These are phyloP conservation scores for Pythium monospermum DNA, from an alignment of 352 stramenopile species.

Conservation along the genomic window DNA sequence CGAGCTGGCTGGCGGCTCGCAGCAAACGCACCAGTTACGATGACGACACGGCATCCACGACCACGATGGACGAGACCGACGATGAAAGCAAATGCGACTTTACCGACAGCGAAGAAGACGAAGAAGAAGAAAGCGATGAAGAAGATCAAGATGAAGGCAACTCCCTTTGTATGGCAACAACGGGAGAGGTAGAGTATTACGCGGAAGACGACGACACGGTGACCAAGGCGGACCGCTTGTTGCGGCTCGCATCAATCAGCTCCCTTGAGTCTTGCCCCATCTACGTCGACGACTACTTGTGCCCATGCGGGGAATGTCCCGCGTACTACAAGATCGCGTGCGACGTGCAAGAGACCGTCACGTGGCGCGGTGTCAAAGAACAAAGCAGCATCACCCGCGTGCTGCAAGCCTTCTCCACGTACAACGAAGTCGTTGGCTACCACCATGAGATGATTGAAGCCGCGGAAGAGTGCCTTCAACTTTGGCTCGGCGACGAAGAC, in stretches of 20 bases:
- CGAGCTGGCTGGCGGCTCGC: not conserved
- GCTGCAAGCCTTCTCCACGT: constrained; percentile 65
- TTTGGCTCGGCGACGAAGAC: constrained; percentile 61
- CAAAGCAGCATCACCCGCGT: constrained; percentile 39
- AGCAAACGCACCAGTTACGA: constrained; percentile 11
- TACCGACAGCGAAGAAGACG: constrained; percentile 20
- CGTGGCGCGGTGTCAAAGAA: constrained; percentile 27
- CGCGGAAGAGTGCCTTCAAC: constrained; percentile 44
- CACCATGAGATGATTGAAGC: constrained; percentile 42
- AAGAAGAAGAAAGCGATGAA: constrained; percentile 25
- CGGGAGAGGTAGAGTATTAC: constrained; percentile 14
- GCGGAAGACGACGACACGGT: constrained; percentile 28
- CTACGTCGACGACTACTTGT: constrained; percentile 61
- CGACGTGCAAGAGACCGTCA: constrained; percentile 31
- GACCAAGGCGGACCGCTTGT: constrained; percentile 28
- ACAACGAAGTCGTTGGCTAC: constrained; percentile 64
- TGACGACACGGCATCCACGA: constrained; percentile 35
- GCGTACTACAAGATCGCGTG: constrained; percentile 43
- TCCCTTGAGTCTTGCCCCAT: constrained; percentile 26
- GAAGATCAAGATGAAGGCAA: constrained; percentile 11
- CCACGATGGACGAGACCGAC: constrained; percentile 45
- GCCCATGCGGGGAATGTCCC: constrained; percentile 54
- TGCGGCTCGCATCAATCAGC: constrained; percentile 20
- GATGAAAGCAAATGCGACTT: constrained; percentile 31
- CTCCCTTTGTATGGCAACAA: not conserved